Evolutionary conservation across 2,329 filamentous ascomycete genomes (phyloP).

Genomic region (Nannizziopsis arthrosporioides): DNA sequence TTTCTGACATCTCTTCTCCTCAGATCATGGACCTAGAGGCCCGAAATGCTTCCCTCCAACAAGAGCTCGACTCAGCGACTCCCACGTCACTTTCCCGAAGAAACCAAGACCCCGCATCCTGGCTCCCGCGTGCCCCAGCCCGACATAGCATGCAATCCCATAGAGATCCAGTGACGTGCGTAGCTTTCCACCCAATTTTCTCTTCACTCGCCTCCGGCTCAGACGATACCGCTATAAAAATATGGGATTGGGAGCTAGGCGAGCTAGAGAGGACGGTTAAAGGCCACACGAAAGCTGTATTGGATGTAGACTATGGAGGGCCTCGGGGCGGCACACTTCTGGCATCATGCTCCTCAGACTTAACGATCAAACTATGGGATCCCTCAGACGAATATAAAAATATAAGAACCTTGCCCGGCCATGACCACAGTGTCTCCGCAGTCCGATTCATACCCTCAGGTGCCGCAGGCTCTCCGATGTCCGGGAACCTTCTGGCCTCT

Average conservation of each 20-base stretch:
- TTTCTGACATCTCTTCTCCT: neutral
- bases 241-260: constrained; percentile 93
- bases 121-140: constrained; percentile 74
- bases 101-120: constrained; percentile 72
- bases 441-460: constrained; percentile 81
- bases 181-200: constrained; percentile 87
- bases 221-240: constrained; percentile 87
- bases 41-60: constrained; percentile 59
- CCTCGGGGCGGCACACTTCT: constrained; percentile 67
- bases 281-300: constrained; percentile 76
- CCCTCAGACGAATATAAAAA: constrained; percentile 90
- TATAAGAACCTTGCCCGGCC: constrained; percentile 77
- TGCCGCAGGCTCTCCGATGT: constrained; percentile 63
- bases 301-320: constrained; percentile 84
- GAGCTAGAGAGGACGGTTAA: constrained; percentile 85
- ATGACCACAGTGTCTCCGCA: constrained; percentile 83
- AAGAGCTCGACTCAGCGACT: constrained; percentile 73
- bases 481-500: constrained; percentile 73
- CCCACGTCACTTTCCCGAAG: constrained; percentile 63
- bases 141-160: constrained; percentile 76
- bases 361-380: constrained; percentile 94
- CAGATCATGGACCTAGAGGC: constrained; percentile 91
- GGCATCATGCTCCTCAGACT: constrained; percentile 73
- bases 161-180: constrained; percentile 66
- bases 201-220: constrained; percentile 82